Conservation (phyloP, 371 early-diverging fungal genomes). For the Cladochytrium tenue region DNA sequence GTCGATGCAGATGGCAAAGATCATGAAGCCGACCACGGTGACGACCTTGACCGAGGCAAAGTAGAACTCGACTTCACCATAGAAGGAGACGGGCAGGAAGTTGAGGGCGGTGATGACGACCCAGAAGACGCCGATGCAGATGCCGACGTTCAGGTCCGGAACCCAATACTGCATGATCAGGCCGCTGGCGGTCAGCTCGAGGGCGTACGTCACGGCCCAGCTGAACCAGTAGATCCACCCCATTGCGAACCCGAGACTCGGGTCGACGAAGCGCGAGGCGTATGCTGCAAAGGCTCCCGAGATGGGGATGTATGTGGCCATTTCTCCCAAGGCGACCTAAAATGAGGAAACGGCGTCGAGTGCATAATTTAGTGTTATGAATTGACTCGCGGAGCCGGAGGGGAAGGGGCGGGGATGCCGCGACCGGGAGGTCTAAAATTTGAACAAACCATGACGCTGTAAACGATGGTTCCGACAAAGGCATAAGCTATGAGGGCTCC, state of each 20-base stretch:
- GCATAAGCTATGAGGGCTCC: slow-evolving; percentile 63
- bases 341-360: too few species aligned
- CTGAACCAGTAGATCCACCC: slow-evolving; percentile 78
- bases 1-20: slow-evolving; percentile 31
- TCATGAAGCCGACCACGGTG: background rate
- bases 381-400: too few species aligned
- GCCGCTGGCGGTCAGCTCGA: slow-evolving; percentile 74
- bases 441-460: slow-evolving; percentile 74
- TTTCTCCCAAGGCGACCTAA: slow-evolving; percentile 59
- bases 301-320: slow-evolving; percentile 81
- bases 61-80: slow-evolving; percentile 38
- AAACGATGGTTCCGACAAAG: slow-evolving; percentile 71
- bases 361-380: too few species aligned
- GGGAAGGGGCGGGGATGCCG: too few species aligned
- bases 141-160: slow-evolving; percentile 43
- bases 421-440: too few species aligned
- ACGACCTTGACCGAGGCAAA: slow-evolving; percentile 29
- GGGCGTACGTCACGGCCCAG: slow-evolving; percentile 53
- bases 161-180: slow-evolving; percentile 79
- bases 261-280: slow-evolving; percentile 77
- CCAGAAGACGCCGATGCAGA: slow-evolving; percentile 19
- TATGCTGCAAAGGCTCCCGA: slow-evolving; percentile 79
- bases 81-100: slow-evolving; percentile 23
- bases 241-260: slow-evolving; percentile 77
- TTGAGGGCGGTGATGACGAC: slow-evolving; percentile 23